Conservation (phyloP, 2,329 filamentous ascomycete genomes). For the Onygenales sp. region DNA sequence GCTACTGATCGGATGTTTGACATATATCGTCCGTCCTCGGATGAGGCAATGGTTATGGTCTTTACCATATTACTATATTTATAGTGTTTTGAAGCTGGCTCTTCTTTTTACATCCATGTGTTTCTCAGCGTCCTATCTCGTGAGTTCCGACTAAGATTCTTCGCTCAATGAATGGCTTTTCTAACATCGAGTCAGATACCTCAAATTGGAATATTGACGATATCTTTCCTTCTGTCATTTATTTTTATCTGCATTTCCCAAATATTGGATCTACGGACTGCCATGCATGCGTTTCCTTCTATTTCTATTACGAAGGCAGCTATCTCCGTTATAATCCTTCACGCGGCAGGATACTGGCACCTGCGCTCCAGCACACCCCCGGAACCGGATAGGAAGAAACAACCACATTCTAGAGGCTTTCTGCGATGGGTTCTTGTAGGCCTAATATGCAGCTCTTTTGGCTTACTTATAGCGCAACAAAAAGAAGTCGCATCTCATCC, state of each 20-base stretch:
- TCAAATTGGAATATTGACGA: constrained; percentile 29
- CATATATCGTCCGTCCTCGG: constrained; percentile 2
- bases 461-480: constrained; percentile 32
- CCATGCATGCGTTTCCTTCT: constrained; percentile 23
- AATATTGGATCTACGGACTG: constrained; percentile 23
- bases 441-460: constrained; percentile 34
- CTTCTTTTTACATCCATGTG: constrained; percentile 24
- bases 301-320: constrained; percentile 19
- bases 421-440: constrained; percentile 30
- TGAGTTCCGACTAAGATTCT: constrained; percentile 18
- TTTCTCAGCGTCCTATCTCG: constrained; percentile 30
- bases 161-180: neutral
- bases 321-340: constrained; percentile 23
- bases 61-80: constrained; percentile 1
- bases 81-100: constrained; percentile 28
- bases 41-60: constrained; percentile 2
- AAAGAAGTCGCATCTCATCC: constrained; percentile 40
- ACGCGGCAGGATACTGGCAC: constrained; percentile 20
- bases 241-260: constrained; percentile 25
- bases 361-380: constrained; percentile 18
- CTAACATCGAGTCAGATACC: constrained; percentile 26
- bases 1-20: constrained; percentile 1
- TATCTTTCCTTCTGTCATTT: constrained; percentile 29
- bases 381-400: constrained; percentile 20
- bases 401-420: constrained; percentile 19